These are phyloP conservation scores for Cercospora sojina DNA, from an alignment of 2,329 filamentous ascomycete species.

Conservation along the genomic window DNA sequence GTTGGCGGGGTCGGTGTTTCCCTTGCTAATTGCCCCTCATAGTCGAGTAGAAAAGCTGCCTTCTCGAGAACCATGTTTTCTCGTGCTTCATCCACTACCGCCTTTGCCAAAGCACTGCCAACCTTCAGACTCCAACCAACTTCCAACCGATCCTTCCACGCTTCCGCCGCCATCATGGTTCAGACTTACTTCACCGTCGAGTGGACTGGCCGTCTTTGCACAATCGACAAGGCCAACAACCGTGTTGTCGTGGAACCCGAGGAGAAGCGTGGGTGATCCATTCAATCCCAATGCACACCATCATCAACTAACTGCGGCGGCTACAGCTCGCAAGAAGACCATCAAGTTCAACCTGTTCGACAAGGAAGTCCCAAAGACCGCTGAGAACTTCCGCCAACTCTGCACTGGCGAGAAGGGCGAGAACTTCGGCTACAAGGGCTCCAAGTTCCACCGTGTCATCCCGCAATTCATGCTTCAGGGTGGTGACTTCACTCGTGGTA, in stretches of 20 bases:
- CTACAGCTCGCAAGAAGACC: slow-evolving; percentile 67
- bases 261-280: slow-evolving; percentile 58
- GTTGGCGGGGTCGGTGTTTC: slow-evolving; percentile 4
- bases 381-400: slow-evolving; percentile 91
- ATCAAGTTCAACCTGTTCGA: slow-evolving; percentile 90
- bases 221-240: slow-evolving; percentile 59
- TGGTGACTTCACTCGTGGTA: slow-evolving; percentile 92
- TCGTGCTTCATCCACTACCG: slow-evolving; percentile 12
- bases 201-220: slow-evolving; percentile 65
- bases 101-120: slow-evolving; percentile 30
- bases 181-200: slow-evolving; percentile 61
- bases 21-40: slow-evolving; percentile 10
- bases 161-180: slow-evolving; percentile 72
- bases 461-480: slow-evolving; percentile 99
- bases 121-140: slow-evolving; percentile 36
- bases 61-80: slow-evolving; percentile 16
- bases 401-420: slow-evolving; percentile 91
- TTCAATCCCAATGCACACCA: slow-evolving; percentile 19
- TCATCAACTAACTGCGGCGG: neutral
- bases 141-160: slow-evolving; percentile 56
- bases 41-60: slow-evolving; percentile 10
- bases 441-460: slow-evolving; percentile 93
- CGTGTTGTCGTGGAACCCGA: slow-evolving; percentile 36
- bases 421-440: slow-evolving; percentile 69
- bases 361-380: slow-evolving; percentile 85